Base-by-base conservation (phyloP, 2,329 filamentous ascomycete genomes). In the Cordyceps farinosa region DNA sequence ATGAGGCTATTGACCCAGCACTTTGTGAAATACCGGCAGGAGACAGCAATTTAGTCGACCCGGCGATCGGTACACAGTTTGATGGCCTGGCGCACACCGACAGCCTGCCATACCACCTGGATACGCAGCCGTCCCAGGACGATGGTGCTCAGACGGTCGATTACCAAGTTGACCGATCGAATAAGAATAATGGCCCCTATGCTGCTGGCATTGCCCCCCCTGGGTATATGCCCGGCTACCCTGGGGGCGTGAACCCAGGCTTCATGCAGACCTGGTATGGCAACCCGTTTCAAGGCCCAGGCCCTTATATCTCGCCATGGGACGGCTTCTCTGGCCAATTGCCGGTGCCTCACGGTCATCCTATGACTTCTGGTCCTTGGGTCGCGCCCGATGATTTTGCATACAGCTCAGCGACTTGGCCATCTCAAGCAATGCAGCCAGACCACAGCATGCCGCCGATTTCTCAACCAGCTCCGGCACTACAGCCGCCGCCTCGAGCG, bases 261-360 rank as follows among this genome's bases (percentile, higher is more conserved):
- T 27, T 47, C 7, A 29, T 32, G 40, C 59, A 54, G 44, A 32
- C 32, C 44, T 61, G 59, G 50, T 61, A 61, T 48, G 50, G 59
- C n/a, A 36, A 61, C 22, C 50, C 59, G 17, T 55, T 54, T 10
- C 59, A 40, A 36, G 42, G n/a, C 17, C n/a, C 42, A 5, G 50
- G 50, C 2, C 17, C 59, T 7, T 48, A 30, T 55, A 22, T 40
- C 13, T 48, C 42, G 5, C 59, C 42, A 11, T 61, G 59, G 59
- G 59, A 55, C 10, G 51, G 51, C 30, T 47, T 45, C 15, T 7
- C 50, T 6, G 59, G 40, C 30, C 50, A 50, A n/a, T 22, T 40
- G 9, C 15, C 50, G 6, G 13, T 47, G 15, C 32, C 42, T 0
- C n/a, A 50, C 13, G 51, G 30, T 7, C 7, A 30, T 52, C 17